A percentile compares a stretch with the other conserved stretches of the same genome.
These are phyloP conservation scores for Stromatinia cepivora DNA, from an alignment of 2,329 filamentous ascomycete genomes.

Conservation along the genomic window DNA sequence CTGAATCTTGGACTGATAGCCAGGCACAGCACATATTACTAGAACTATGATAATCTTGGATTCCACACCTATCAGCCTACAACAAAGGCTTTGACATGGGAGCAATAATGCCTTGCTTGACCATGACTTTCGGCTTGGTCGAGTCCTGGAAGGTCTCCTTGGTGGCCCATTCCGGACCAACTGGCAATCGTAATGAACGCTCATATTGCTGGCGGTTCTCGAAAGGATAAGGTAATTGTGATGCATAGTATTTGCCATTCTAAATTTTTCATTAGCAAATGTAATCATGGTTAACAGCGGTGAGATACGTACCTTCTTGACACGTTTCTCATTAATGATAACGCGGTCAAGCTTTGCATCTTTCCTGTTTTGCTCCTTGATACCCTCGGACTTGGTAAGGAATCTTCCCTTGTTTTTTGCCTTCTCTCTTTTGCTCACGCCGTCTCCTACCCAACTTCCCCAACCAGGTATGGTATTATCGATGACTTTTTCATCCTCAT, in stretches of 20 bases:
- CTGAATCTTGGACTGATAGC: too few relatives aligned
- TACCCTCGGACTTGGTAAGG: conserved; percentile 67
- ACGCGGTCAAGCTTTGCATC: conserved; percentile 81
- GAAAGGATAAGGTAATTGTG: conserved; percentile 82
- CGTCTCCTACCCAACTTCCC: conserved; percentile 88
- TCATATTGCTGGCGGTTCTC: conserved; percentile 90
- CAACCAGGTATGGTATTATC: conserved; percentile 90
- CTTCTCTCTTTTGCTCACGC: conserved; percentile 69
- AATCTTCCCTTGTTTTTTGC: conserved; percentile 62
- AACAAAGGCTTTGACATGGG: conserved; percentile 75
- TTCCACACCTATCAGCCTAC: conserved; percentile 26
- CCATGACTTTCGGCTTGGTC: conserved; percentile 83
- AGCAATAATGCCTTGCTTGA: conserved; percentile 88
- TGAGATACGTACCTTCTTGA: conserved; percentile 70
- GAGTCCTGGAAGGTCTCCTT: conserved; percentile 89
- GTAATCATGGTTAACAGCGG: not conserved
- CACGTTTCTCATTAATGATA: conserved; percentile 87
- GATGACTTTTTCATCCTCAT: conserved; percentile 79
- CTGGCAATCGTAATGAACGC: conserved; percentile 77
- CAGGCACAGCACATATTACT: not conserved
- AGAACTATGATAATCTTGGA: not conserved
- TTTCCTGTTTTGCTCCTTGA: conserved; percentile 74
- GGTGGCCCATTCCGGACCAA: conserved; percentile 95
- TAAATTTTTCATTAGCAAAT: conserved; percentile 41
- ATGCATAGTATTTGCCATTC: conserved; percentile 86